These are phyloP conservation scores for Pneumocystis canis DNA, from an alignment of 1,139 yeast genomes.

Conservation along the genomic window DNA sequence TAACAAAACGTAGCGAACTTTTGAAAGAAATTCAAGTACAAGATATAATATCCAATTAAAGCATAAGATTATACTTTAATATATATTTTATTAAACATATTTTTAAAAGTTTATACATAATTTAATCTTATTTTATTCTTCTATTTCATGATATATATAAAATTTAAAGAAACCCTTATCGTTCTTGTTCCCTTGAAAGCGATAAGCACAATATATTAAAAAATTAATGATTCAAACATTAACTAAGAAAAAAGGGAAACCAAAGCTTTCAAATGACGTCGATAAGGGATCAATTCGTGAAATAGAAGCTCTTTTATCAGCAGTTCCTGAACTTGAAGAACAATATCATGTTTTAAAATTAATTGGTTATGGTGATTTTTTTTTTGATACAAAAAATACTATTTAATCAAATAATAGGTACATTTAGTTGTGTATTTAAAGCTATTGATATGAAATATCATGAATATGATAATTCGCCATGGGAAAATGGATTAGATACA, in stretches of 20 bases:
- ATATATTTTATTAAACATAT: not conserved
- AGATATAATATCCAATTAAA: not conserved
- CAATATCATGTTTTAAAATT: slow-evolving; percentile 10
- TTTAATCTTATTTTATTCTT: not conserved
- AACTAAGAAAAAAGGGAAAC: not conserved
- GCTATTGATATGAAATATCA: slow-evolving; percentile 3
- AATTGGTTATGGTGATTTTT: slow-evolving; percentile 5
- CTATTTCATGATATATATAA: not conserved
- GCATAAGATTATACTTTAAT: too few species aligned
- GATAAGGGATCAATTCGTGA: not conserved
- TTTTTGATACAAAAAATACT: not conserved
- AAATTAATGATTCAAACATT: not conserved
- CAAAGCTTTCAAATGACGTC: not conserved
- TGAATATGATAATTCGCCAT: not conserved
- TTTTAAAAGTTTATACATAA: not conserved
- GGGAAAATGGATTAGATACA: not conserved
- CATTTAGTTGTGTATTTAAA: slow-evolving; percentile 12
- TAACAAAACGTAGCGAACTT: not conserved
- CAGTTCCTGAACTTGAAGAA: slow-evolving; percentile 9
- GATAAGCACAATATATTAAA: too few species aligned
- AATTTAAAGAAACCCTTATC: not conserved
- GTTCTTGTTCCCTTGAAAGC: too few species aligned
- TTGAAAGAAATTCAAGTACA: not conserved
- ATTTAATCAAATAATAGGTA: slow-evolving; percentile 1
- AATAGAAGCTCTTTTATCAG: not conserved